phyloP scores from a whole-genome alignment of 2,329 filamentous ascomycete genomes.

The Colletotrichum spinosum region DNA sequence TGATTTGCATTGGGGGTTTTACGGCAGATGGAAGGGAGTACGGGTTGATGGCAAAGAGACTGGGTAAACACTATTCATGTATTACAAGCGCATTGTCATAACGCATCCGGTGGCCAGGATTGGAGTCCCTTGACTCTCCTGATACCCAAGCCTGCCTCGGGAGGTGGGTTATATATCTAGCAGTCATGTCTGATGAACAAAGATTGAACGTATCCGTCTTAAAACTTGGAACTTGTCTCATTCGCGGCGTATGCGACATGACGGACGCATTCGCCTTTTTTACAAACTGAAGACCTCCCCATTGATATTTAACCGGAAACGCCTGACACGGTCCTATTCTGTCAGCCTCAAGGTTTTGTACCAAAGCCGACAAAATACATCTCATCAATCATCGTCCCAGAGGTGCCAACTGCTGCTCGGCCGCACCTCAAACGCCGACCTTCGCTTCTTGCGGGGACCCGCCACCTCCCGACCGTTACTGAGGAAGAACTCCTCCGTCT shows the following conservation, averaged over 20 bases:
- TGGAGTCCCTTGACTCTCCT: slow-evolving; percentile 20
- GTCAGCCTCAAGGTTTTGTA: no score
- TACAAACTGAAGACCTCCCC: not conserved
- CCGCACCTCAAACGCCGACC: slow-evolving; percentile 22
- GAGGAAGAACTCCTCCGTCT: slow-evolving; percentile 35
- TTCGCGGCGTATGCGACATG: not conserved
- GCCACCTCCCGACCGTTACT: slow-evolving; percentile 33
- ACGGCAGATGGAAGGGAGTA: not conserved
- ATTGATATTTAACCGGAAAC: no score
- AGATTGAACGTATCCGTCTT: not conserved
- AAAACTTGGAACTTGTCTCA: not conserved
- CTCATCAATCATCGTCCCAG: slow-evolving; percentile 31
- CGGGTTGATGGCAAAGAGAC: not conserved
- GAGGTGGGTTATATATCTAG: slow-evolving; percentile 12
- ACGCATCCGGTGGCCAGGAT: not conserved
- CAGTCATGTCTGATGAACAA: not conserved
- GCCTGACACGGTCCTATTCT: no score
- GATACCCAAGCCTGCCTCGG: slow-evolving; percentile 30
- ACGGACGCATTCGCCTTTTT: not conserved
- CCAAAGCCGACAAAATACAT: not conserved
- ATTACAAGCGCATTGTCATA: not conserved
- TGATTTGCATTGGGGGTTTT: not conserved
- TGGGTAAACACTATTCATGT: not conserved
- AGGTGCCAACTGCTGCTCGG: slow-evolving; percentile 34
- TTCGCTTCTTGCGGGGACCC: slow-evolving; percentile 23